Percentiles rank a stretch among this genome's conserved stretches.
Conservation (phyloP, 2,329 filamentous ascomycete species). For the Ophiostoma piceae region DNA sequence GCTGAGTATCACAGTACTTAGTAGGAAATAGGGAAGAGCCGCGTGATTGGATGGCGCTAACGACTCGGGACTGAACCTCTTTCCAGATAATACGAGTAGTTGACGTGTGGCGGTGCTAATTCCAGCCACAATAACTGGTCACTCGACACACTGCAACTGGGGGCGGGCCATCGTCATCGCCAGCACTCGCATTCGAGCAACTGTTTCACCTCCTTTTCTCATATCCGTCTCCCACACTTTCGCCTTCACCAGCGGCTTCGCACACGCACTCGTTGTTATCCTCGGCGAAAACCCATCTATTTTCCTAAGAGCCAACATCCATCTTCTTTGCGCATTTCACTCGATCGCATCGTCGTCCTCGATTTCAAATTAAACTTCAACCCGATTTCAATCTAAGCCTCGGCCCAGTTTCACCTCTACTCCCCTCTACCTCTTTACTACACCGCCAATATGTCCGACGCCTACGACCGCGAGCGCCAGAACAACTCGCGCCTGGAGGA, state of each 20-base stretch:
- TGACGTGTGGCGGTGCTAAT: neutral
- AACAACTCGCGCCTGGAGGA: constrained; percentile 94
- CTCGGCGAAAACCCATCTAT: neutral
- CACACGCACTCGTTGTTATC: constrained; percentile 1
- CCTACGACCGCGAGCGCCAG: constrained; percentile 77
- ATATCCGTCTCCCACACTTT: neutral
- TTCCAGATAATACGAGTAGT: no score
- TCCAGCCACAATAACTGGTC: constrained; percentile 5
- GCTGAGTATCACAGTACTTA: constrained; percentile 16
- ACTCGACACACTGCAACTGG: neutral
- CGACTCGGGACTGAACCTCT: no score
- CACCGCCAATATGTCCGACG: constrained; percentile 59
- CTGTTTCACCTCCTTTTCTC: constrained; percentile 10
- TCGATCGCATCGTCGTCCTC: neutral
- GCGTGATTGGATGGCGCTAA: neutral
- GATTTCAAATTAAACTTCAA: neutral
- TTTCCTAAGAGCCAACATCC: neutral
- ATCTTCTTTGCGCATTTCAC: neutral
- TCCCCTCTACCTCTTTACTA: no score
- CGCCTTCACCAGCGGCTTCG: neutral
- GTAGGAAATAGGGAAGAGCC: neutral
- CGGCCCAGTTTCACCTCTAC: neutral
- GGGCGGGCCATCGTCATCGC: constrained; percentile 11
- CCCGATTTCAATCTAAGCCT: neutral
- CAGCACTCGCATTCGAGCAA: neutral